Evolutionary conservation across 2,329 filamentous ascomycete species (phyloP), one percentile per base, ranked within the genome.

Genomic region (Penicillium expansum): DNA sequence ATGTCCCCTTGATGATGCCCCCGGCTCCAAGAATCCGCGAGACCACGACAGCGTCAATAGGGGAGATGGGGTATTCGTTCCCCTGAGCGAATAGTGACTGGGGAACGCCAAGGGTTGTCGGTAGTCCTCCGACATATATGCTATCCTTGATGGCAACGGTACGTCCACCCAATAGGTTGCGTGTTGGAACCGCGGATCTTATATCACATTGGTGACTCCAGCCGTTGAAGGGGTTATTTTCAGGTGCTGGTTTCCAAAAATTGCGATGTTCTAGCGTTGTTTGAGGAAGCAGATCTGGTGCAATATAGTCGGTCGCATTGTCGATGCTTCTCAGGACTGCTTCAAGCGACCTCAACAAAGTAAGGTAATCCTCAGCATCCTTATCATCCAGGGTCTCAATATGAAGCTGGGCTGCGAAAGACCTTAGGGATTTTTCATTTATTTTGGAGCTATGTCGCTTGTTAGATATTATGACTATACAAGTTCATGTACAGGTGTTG

Each of bases 171-270:
- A 76, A 67, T 14, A 68, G 35, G 18, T 45, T 50, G 20, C 58
- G 68, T 16, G 57, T 50, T 4, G 69, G 68, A 41, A 56, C 56
- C 4, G 62, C 55, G 7, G 71, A 63, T n/a, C 58, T 62, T 13
- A 77, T 62, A 3, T 65, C 61, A 22, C 67, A 70, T 38, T 67
- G 68, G 52, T 78, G 72, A 39, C 74, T 74, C 76, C 77, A 79
- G n/a, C 71, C 77, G 63, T 78, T 79, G 22, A 78, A 56, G 13
- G 72, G 73, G 56, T 79, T 77, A 0, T 56, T 24, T 5, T 48
- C 43, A 1, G 5, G 9, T 35, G 9, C 32, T 14, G 57, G 53
- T 5, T 73, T 68, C 18, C 61, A 54, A n/a, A 58, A 54, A n/a
- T 49, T 52, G 4, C 35, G 71, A 63, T 56, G 56, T 55, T 50